These are phyloP conservation scores for Dactylellina haptotyla DNA, from an alignment of 2,329 filamentous ascomycete species.

Conservation along the genomic window DNA sequence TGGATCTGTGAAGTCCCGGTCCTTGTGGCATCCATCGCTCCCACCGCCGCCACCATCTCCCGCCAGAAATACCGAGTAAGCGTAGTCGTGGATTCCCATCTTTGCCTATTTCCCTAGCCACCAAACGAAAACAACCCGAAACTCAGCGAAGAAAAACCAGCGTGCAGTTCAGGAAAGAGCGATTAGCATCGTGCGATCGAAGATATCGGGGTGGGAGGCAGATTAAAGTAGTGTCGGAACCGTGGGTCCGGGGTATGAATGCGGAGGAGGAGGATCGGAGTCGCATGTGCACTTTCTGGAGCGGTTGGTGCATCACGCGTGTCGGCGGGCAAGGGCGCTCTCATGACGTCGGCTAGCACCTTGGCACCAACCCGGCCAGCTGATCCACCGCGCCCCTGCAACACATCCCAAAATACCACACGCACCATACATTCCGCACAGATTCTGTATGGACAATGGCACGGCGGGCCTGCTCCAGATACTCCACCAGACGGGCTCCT, in stretches of 20 bases:
- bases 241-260: conserved; percentile 1
- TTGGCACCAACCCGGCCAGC: conserved; percentile 34
- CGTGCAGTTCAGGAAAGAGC: conserved; percentile 9
- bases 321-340: conserved; percentile 5
- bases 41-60: conserved; percentile 32
- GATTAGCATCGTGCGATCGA: conserved; percentile 30
- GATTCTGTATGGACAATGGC: not conserved
- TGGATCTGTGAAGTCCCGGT: conserved; percentile 60
- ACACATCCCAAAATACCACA: conserved; percentile 7
- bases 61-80: conserved; percentile 50
- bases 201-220: not conserved
- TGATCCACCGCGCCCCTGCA: conserved; percentile 19
- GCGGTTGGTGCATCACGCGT: conserved; percentile 36
- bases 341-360: conserved; percentile 45
- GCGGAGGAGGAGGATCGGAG: not conserved
- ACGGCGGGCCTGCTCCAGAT: not conserved
- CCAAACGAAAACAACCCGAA: not conserved
- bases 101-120: not conserved
- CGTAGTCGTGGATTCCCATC: conserved; percentile 49
- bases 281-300: conserved; percentile 39
- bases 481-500: not conserved
- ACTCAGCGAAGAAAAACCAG: conserved; percentile 10
- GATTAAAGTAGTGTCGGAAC: conserved; percentile 11
- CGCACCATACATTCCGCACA: not conserved
- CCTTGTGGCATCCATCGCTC: conserved; percentile 24